Percentiles rank a stretch among this genome's conserved stretches.
These are phyloP conservation scores for Pascua sp. DNA, from an alignment of 1,284 basidiomycete genomes.

Conservation along the genomic window DNA sequence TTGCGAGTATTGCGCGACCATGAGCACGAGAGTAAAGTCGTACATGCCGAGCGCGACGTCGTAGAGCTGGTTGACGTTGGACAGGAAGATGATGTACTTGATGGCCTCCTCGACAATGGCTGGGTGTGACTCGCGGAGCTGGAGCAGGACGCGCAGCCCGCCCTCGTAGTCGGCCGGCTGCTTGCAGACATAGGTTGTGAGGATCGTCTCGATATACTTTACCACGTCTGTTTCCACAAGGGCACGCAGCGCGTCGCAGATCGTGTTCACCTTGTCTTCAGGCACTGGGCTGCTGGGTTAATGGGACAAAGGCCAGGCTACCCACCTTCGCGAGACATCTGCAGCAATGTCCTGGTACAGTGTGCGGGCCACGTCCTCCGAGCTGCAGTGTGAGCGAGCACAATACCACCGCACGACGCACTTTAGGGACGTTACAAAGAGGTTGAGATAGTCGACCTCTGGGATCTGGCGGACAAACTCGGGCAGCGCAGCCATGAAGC, in stretches of 20 bases:
- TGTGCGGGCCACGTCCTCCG: constrained; percentile 23
- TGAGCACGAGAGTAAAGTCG: constrained; percentile 89
- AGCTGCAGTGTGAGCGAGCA: constrained; percentile 17
- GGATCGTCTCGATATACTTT: constrained; percentile 82
- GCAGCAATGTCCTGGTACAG: constrained; percentile 31
- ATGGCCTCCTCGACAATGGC: constrained; percentile 88
- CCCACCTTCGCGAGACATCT: constrained; percentile 16
- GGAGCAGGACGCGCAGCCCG: constrained; percentile 71
- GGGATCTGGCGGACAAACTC: constrained; percentile 78
- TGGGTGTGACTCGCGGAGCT: constrained; percentile 69
- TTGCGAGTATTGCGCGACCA: constrained; percentile 96
- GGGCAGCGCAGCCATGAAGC: constrained; percentile 64
- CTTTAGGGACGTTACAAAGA: constrained; percentile 85
- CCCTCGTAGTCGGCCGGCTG: constrained; percentile 86
- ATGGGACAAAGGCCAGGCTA: background rate
- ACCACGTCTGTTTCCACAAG: constrained; percentile 72
- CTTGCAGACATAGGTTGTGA: constrained; percentile 91
- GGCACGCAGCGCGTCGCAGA: constrained; percentile 74
- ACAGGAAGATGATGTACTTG: constrained; percentile 97
- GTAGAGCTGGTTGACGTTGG: constrained; percentile 87
- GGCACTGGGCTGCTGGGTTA: constrained; percentile 6
- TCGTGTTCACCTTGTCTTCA: constrained; percentile 57
- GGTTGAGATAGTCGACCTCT: constrained; percentile 87
- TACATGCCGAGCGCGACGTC: constrained; percentile 98
- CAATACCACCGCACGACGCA: constrained; percentile 46